These are phyloP conservation scores for Solanum hybrid DNA, from an alignment of 305 asterid genomes.

Conservation along the genomic window DNA sequence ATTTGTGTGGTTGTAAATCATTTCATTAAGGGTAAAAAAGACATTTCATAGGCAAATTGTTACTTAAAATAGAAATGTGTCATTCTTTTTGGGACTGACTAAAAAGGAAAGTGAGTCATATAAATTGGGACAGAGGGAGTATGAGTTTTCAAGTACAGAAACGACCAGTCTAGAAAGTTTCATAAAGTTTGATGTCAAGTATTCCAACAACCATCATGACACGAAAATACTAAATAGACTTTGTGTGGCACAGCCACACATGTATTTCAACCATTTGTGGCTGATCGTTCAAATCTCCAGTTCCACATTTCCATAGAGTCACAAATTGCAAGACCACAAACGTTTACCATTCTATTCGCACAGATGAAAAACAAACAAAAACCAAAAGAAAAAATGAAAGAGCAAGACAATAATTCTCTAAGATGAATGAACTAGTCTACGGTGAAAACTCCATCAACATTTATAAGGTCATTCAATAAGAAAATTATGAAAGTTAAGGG, in stretches of 20 bases:
- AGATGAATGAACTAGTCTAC: neutral
- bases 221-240: neutral
- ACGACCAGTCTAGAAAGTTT: neutral
- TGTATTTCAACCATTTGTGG: neutral
- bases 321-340: neutral
- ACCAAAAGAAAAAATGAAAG: neutral
- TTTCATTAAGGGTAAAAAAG: too few species aligned
- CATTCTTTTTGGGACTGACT: too few species aligned
- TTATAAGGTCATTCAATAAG: neutral
- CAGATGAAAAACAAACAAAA: neutral
- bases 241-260: neutral
- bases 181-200: neutral
- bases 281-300: neutral
- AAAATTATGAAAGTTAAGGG: neutral
- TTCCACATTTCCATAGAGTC: neutral
- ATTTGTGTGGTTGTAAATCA: too few species aligned
- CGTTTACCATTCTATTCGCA: neutral
- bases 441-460: neutral
- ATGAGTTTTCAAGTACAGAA: neutral
- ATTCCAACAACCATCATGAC: neutral
- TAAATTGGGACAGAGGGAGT: too few species aligned
- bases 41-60: too few species aligned
- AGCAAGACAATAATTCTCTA: neutral
- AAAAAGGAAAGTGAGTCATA: too few species aligned
- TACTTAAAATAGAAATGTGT: too few species aligned